Evolutionary conservation across 805 yeast species (phyloP).

Genomic region (Tetrapisispora namnaoensis): DNA sequence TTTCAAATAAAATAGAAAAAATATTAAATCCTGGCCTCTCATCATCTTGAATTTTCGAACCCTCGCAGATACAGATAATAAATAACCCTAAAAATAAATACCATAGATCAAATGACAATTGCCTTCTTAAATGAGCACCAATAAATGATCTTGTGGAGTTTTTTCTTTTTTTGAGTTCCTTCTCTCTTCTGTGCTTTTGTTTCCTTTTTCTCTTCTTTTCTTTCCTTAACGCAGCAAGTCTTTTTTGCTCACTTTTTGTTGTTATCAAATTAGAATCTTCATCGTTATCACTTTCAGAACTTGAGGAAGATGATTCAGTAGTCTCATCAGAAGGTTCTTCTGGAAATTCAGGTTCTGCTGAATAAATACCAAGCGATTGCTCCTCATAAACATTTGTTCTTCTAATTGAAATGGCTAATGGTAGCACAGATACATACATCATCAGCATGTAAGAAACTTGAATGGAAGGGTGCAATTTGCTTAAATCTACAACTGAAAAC

Average conservation of each 20-base stretch:
- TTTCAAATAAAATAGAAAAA: slow-evolving; percentile 73
- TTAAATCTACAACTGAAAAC: slow-evolving; percentile 59
- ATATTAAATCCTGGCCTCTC: slow-evolving; percentile 46
- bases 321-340: slow-evolving; percentile 7
- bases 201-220: slow-evolving; percentile 11
- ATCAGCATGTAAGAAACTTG: slow-evolving; percentile 89
- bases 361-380: slow-evolving; percentile 88
- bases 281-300: slow-evolving; percentile 16
- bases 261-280: slow-evolving; percentile 4
- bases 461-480: slow-evolving; percentile 74
- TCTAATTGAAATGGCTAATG: slow-evolving; percentile 91
- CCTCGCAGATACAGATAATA: slow-evolving; percentile 80
- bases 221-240: slow-evolving; percentile 3
- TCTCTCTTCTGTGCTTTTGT: slow-evolving; percentile 10
- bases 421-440: slow-evolving; percentile 97
- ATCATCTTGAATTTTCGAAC: slow-evolving; percentile 42
- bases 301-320: background rate
- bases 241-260: slow-evolving; percentile 2
- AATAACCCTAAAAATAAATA: slow-evolving; percentile 79
- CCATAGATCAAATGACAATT: slow-evolving; percentile 92
- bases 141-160: slow-evolving; percentile 45
- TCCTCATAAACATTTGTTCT: slow-evolving; percentile 97
- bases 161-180: slow-evolving; percentile 21
- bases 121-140: slow-evolving; percentile 82
- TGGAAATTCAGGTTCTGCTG: slow-evolving; percentile 23